Evolutionary conservation across 306 rosid species (phyloP), one percentile per base, ranked within the genome.

Genomic region (Casuarina cunninghamiana): DNA sequence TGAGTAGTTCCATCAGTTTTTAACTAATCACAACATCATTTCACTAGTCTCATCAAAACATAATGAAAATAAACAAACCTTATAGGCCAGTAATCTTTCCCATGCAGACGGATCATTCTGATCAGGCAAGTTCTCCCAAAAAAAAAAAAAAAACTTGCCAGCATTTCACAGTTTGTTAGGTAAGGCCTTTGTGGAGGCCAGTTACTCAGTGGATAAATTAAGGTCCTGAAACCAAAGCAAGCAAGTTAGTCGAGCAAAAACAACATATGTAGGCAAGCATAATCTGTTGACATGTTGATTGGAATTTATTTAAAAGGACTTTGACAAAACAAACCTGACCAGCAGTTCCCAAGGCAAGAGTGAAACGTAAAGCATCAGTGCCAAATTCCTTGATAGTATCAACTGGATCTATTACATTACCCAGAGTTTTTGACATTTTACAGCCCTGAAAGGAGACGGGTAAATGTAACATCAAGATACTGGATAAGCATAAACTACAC

Each of bases 111-210:
- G 32, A 55, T 94, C 97, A 83, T 79, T 83, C 75, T 70, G 80
- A 66, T 82, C 58, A 80, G 97, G 97, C 79, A 92, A 88, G 81
- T 90, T 94, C 86, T 92, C 97, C 74, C 32, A n/a, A n/a, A n/a
- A n/a, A 26, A 26, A 26, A 26, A 94, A 84, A 69, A 94, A 74
- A 79, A 92, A 94, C 79, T 94, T 94, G 69, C 98, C 97, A 45
- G 98, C 98, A 72, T 94, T 94, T 97, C 98, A 94, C 71, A 94
- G 81, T 86, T 94, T 94, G 88, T 94, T 94, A 35, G 98, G 92
- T 86, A 92, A 92, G 60, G 97, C 97, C 86, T 92, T 94, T 82
- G 92, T 92, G 76, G 98, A 84, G 49, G 91, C 87, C 87, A 94
- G 78, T 76, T 95, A 84, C 85, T 92, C 98, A 19, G 80, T 82